Conservation (phyloP, 2,329 filamentous ascomycete genomes). For the Leptographium galeiforme region DNA sequence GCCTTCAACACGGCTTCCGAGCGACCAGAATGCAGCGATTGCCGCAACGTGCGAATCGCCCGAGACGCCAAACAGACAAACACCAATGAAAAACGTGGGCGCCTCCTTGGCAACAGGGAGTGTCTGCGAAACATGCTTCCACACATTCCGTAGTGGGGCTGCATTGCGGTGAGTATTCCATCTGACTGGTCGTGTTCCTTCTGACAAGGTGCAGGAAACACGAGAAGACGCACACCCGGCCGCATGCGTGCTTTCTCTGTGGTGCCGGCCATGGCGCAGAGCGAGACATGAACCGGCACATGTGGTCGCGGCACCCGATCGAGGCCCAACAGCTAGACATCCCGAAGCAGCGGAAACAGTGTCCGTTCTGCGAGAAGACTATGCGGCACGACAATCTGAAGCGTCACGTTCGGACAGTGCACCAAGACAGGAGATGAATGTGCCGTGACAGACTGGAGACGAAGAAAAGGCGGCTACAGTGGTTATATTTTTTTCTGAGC, state of each 20-base stretch:
- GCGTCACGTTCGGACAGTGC: not conserved
- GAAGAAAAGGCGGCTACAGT: not conserved
- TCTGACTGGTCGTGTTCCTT: not conserved
- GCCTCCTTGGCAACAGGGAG: too few species aligned
- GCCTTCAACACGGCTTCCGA: too few species aligned
- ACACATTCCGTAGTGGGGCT: not conserved
- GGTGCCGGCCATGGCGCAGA: not conserved
- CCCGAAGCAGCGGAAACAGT: not conserved
- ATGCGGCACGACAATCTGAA: not conserved
- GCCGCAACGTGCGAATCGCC: too few species aligned
- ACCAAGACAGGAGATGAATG: not conserved
- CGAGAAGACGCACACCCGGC: not conserved
- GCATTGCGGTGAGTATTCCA: not conserved
- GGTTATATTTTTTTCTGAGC: too few species aligned
- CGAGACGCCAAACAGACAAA: too few species aligned
- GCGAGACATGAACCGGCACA: not conserved
- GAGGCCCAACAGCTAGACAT: not conserved
- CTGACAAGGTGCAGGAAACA: not conserved
- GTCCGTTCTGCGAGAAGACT: not conserved
- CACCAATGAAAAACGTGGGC: too few species aligned
- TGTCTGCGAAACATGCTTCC: not conserved
- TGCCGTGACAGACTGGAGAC: not conserved
- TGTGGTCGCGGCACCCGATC: not conserved
- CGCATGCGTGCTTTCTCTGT: not conserved
- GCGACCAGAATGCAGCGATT: too few species aligned